phyloP scores from a whole-genome alignment of 2,329 filamentous ascomycete genomes.

The Beauveria sp. region DNA sequence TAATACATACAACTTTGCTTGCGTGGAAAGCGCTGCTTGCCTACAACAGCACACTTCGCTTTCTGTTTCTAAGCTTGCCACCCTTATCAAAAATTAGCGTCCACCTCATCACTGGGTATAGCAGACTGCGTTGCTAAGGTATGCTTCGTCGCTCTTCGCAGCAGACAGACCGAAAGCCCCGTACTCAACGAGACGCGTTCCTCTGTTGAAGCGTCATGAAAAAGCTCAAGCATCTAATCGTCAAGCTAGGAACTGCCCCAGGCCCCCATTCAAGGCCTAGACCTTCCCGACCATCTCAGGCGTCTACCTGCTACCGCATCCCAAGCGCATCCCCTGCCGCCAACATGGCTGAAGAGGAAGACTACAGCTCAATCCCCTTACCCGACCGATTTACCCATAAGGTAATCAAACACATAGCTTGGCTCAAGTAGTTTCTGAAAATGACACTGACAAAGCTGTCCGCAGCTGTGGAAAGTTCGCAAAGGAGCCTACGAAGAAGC shows the following conservation, averaged over 20 bases:
- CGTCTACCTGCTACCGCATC: constrained; percentile 5
- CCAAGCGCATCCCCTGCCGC: constrained; percentile 10
- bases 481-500: constrained; percentile 94
- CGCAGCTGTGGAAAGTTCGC: constrained; percentile 86
- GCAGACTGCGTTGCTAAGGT: background rate
- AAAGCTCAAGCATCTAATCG: constrained; percentile 6
- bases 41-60: background rate
- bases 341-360: constrained; percentile 77
- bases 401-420: constrained; percentile 30
- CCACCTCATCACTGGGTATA: background rate
- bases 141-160: background rate
- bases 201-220: constrained; percentile 1
- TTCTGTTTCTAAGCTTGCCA: background rate
- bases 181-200: background rate
- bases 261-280: background rate
- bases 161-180: background rate
- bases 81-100: background rate
- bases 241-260: background rate
- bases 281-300: background rate
- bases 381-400: constrained; percentile 80
- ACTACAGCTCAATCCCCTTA: constrained; percentile 71
- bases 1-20: background rate
- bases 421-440: background rate
- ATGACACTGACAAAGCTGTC: background rate
- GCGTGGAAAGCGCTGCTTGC: constrained; percentile 3